phyloP scores from a whole-genome alignment of 2,329 filamentous ascomycete genomes.

The Rutstroemia sp. region DNA sequence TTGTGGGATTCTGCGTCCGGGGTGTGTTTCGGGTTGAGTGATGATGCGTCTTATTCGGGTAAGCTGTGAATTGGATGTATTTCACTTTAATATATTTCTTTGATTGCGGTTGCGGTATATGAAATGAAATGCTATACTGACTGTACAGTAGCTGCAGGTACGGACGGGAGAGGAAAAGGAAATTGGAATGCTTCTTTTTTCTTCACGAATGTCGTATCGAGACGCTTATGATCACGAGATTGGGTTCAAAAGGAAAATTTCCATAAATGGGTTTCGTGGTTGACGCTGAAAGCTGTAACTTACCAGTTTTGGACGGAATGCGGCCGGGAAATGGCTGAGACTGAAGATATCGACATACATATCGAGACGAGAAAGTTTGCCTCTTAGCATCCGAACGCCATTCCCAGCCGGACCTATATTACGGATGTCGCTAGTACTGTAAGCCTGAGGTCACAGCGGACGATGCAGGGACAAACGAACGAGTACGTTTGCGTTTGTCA shows the following conservation, averaged over 20 bases:
- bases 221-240: neutral
- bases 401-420: neutral
- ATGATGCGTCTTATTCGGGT: neutral
- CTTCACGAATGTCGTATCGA: neutral
- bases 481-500: too few relatives aligned
- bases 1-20: neutral
- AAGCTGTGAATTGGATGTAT: neutral
- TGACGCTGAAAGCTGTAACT: neutral
- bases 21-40: slow-evolving; percentile 8
- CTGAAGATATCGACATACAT: neutral
- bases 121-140: slow-evolving; percentile 2
- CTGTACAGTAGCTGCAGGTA: neutral
- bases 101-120: neutral
- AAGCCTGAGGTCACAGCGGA: neutral
- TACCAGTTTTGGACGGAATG: neutral
- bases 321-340: too few relatives aligned
- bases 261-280: neutral
- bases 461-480: too few relatives aligned
- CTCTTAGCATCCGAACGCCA: neutral
- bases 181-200: neutral
- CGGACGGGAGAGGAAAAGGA: neutral
- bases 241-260: neutral
- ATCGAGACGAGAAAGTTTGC: neutral
- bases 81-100: slow-evolving; percentile 6
- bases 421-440: neutral